Evolutionary conservation across 2,329 filamentous ascomycete genomes (phyloP).

Genomic region (Cercospora beticola): DNA sequence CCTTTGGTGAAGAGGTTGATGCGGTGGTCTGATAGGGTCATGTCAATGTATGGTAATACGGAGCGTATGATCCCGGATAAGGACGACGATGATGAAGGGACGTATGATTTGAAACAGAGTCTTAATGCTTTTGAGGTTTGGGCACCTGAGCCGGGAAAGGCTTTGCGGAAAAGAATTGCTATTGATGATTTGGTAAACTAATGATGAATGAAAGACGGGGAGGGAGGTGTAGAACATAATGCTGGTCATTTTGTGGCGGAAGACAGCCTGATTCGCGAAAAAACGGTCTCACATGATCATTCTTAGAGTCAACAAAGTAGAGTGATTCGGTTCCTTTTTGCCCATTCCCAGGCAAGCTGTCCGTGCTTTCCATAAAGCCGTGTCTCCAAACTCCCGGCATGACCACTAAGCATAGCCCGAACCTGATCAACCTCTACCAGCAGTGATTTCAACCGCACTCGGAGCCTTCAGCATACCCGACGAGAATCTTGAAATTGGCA

Average conservation of each 20-base stretch:
- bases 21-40: conserved; percentile 36
- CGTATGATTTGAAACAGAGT: conserved; percentile 29
- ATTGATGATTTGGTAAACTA: conserved; percentile 31
- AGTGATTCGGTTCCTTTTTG: too few species aligned
- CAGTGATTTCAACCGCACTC: neutral
- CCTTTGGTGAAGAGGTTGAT: conserved; percentile 37
- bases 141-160: conserved; percentile 32
- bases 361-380: neutral
- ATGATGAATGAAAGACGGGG: neutral
- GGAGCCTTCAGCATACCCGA: neutral
- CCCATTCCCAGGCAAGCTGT: too few species aligned
- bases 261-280: neutral
- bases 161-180: conserved; percentile 32
- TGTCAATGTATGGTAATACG: conserved; percentile 36
- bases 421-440: neutral
- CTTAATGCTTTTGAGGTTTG: conserved; percentile 34
- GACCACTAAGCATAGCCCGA: neutral
- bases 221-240: neutral
- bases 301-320: too few species aligned
- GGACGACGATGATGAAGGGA: conserved; percentile 20
- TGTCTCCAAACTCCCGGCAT: neutral
- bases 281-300: too few species aligned
- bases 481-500: neutral
- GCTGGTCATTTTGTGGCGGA: neutral
- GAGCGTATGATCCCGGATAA: conserved; percentile 33